Evolutionary conservation across 768 basidiomycete species (phyloP).

Genomic region (Boletus reticulatus): DNA sequence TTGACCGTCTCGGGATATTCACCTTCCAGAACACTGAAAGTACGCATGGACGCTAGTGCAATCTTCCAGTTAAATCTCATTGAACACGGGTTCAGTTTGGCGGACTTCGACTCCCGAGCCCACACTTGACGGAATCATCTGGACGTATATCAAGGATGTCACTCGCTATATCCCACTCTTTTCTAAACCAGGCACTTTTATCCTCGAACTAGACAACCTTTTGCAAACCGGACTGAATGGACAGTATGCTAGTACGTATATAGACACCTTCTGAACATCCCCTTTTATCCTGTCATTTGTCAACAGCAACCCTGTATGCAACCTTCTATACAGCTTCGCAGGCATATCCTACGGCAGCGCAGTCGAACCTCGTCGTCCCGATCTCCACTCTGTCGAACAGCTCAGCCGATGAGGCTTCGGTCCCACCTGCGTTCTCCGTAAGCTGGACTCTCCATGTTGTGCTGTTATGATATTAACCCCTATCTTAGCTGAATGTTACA

Average conservation of each 20-base stretch:
- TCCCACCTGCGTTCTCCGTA: constrained; percentile 73
- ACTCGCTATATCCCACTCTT: constrained; percentile 73
- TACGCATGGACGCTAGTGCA: constrained; percentile 30
- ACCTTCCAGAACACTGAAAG: constrained; percentile 79
- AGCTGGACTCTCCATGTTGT: constrained; percentile 4
- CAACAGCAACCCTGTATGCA: constrained; percentile 60
- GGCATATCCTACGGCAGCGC: constrained; percentile 53
- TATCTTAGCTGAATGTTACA: constrained; percentile 57
- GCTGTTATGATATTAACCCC: not conserved
- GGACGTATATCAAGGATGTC: constrained; percentile 77
- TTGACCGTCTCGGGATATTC: constrained; percentile 68
- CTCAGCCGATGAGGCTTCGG: constrained; percentile 70
- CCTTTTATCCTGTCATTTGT: not conserved
- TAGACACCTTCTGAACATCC: not conserved
- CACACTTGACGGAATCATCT: constrained; percentile 65
- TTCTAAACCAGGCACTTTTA: constrained; percentile 61
- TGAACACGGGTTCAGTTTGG: constrained; percentile 51
- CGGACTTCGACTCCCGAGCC: constrained; percentile 81
- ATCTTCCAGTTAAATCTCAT: not conserved
- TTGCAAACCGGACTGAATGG: constrained; percentile 57
- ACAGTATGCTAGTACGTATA: constrained; percentile 60
- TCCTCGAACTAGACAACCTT: constrained; percentile 72
- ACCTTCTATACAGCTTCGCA: constrained; percentile 68
- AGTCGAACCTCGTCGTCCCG: constrained; percentile 66
- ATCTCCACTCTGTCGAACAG: constrained; percentile 62